phyloP scores from a whole-genome alignment of 352 stramenopile species.

The Phytophthora quininea region DNA sequence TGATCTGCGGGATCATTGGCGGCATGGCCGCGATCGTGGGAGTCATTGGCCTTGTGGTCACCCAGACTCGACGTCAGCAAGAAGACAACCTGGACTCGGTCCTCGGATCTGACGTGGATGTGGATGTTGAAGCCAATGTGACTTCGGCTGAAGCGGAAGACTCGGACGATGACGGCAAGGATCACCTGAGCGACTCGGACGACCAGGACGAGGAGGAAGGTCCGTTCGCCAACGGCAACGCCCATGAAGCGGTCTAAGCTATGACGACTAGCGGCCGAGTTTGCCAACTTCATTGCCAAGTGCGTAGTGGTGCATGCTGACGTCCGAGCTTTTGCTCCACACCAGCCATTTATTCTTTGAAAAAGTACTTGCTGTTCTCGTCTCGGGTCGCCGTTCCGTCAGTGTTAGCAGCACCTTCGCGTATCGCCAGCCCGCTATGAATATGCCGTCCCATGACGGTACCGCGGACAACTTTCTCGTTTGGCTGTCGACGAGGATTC shows the following conservation, averaged over 20 bases:
- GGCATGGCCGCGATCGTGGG: constrained; percentile 70
- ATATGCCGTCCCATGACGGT: too few species aligned
- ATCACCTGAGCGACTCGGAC: constrained; percentile 59
- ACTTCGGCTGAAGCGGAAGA: constrained; percentile 34
- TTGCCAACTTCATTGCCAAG: neutral
- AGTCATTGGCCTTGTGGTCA: constrained; percentile 60
- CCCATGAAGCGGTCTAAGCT: constrained; percentile 45
- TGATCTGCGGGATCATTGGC: constrained; percentile 72
- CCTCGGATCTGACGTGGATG: constrained; percentile 41
- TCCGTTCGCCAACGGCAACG: constrained; percentile 53
- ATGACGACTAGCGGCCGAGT: neutral
- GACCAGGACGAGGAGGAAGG: constrained; percentile 58
- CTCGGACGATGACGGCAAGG: constrained; percentile 37
- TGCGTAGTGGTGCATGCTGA: constrained; percentile 25
- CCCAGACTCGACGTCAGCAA: constrained; percentile 31
- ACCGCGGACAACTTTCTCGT: too few species aligned
- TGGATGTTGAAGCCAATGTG: constrained; percentile 61
- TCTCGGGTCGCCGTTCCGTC: neutral
- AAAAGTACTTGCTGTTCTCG: constrained; percentile 7
- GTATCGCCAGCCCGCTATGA: too few species aligned
- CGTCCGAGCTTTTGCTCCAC: constrained; percentile 14
- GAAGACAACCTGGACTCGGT: constrained; percentile 45
- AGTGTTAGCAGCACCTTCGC: neutral
- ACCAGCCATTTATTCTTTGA: constrained; percentile 28
- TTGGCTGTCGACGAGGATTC: too few species aligned